phyloP scores from a whole-genome alignment of 164 flowering plant species.

The Aristolochia californica region DNA sequence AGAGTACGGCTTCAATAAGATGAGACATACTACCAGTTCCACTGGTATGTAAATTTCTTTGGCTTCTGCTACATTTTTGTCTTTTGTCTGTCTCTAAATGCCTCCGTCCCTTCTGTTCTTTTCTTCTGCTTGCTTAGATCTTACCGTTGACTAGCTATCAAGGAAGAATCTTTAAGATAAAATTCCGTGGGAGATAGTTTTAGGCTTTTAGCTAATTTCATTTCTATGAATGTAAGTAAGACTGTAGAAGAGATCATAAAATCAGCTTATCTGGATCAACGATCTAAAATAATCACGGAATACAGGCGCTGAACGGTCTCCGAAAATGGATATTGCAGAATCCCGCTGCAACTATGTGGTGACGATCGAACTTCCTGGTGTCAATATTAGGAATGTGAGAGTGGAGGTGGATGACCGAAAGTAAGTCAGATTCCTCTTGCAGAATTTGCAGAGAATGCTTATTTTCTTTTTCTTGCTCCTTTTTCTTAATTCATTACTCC shows the following conservation, averaged over 20 bases:
- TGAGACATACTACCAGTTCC: neutral
- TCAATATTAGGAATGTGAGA: conserved; percentile 32
- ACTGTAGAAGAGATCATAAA: too few species aligned
- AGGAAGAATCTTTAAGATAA: too few species aligned
- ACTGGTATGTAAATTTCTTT: neutral
- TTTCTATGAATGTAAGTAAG: too few species aligned
- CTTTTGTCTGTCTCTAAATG: too few species aligned
- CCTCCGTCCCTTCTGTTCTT: too few species aligned
- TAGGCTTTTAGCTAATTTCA: too few species aligned
- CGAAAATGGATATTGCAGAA: conserved; percentile 63
- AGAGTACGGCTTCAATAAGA: neutral
- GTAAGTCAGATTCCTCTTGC: conserved; percentile 29
- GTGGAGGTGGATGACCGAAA: conserved; percentile 55
- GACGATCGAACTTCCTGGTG: conserved; percentile 67
- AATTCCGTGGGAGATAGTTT: too few species aligned
- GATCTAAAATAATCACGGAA: neutral
- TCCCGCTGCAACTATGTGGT: conserved; percentile 34
- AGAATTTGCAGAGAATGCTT: neutral
- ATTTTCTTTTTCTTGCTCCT: neutral
- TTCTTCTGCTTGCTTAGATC: too few species aligned
- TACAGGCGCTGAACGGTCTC: conserved; percentile 52
- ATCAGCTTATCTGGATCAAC: too few species aligned
- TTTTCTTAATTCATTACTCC: neutral
- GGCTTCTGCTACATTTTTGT: too few species aligned
- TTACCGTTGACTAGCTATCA: too few species aligned